phyloP scores from a whole-genome alignment of 495 filamentous ascomycete species.

The Oleoguttula mirabilis region DNA sequence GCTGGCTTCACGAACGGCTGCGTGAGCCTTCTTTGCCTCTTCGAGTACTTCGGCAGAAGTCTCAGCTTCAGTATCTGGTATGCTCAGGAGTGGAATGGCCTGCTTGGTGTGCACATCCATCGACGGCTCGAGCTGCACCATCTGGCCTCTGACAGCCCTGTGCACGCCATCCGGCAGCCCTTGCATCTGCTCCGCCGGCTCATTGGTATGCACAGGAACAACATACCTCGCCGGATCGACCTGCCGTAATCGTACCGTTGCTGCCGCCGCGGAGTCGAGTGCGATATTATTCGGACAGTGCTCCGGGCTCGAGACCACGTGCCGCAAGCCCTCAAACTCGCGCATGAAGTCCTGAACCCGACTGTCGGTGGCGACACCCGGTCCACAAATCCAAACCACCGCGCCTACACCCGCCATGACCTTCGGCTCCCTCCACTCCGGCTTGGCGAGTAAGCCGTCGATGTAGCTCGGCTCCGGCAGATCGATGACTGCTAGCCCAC shows the following conservation, averaged over 20 bases:
- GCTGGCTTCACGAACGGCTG: conserved; percentile 13
- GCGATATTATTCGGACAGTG: conserved; percentile 60
- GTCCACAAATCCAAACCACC: conserved; percentile 72
- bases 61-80: conserved; percentile 27
- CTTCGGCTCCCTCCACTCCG: conserved; percentile 57
- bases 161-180: conserved; percentile 13
- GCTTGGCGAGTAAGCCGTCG: conserved; percentile 48
- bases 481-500: conserved; percentile 70
- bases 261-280: conserved; percentile 48
- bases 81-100: conserved; percentile 43
- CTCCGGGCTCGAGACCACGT: conserved; percentile 63
- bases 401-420: conserved; percentile 54
- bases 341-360: conserved; percentile 57
- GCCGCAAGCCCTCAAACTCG: conserved; percentile 45
- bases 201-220: conserved; percentile 49
- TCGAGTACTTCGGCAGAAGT: conserved; percentile 35
- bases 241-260: conserved; percentile 52
- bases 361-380: conserved; percentile 48
- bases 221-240: conserved; percentile 59
- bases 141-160: conserved; percentile 37
- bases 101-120: conserved; percentile 41
- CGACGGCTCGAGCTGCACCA: conserved; percentile 53
- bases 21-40: conserved; percentile 38
- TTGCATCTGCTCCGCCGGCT: conserved; percentile 28
- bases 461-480: conserved; percentile 58